A percentile compares a stretch with the other conserved stretches of the same genome.
phyloP scores from a whole-genome alignment of 257 asterid species.

The Solanum tacnaense region DNA sequence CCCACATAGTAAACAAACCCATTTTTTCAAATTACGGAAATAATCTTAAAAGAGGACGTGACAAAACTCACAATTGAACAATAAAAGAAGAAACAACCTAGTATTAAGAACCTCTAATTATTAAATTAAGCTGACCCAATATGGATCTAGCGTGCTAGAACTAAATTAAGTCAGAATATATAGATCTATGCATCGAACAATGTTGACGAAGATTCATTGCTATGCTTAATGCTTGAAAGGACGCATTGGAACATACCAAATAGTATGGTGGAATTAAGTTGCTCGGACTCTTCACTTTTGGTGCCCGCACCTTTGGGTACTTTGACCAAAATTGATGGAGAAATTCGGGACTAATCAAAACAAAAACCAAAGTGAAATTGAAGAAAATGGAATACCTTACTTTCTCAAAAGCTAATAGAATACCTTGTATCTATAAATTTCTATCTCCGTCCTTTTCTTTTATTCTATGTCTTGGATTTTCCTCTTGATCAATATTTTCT shows the following conservation, averaged over 20 bases:
- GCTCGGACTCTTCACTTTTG: neutral
- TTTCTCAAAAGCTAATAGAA: neutral
- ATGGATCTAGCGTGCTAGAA: neutral
- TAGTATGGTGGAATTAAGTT: neutral
- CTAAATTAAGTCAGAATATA: neutral
- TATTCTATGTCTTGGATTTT: neutral
- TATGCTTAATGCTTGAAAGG: neutral
- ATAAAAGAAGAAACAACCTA: neutral
- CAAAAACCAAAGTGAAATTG: neutral
- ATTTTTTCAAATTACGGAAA: neutral
- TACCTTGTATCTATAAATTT: neutral
- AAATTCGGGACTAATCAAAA: neutral
- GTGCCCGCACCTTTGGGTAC: neutral
- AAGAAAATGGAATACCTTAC: neutral
- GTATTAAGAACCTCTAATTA: neutral
- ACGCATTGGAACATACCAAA: neutral
- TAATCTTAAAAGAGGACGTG: neutral
- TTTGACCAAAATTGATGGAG: neutral
- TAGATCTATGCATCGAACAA: neutral
- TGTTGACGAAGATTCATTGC: neutral
- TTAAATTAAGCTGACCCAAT: neutral
- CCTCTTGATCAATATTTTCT: neutral
- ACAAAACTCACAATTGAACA: neutral
- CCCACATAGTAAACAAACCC: neutral
- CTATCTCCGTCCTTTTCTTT: neutral